Evolutionary conservation across 2,329 filamentous ascomycete species (phyloP), one percentile per base, ranked within the genome.

Genomic region (Scleromitrula shiraiana): DNA sequence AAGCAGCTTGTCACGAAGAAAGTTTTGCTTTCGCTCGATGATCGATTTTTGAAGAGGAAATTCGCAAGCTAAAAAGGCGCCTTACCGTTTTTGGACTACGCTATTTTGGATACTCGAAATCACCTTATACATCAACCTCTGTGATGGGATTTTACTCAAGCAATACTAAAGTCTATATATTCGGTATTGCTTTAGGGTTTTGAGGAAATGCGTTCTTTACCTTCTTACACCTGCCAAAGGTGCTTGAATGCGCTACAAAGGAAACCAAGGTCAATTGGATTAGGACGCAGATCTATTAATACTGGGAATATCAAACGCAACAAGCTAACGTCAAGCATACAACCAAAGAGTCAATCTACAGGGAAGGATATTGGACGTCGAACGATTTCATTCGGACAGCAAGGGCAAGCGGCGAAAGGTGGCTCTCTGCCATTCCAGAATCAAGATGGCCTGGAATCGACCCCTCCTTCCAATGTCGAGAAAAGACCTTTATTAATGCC

Each of bases 401-500:
- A 53, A 51, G 59, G 55, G n/a, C 55, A 59, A 19, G 53, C 43
- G 19, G 50, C 53, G 24, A 62, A 56, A 51, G 55, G 55, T 53
- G 58, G 58, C 27, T 53, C 57, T 19, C 45, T 52, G 15, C 55
- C 59, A 29, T 58, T 46, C 43, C 51, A 43, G 45, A 57, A 39
- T 49, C 53, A 59, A 39, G 45, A 44, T 35, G 58, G 56, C 17
- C 37, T 56, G 23, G 49, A 50, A 37, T 53, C 54, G 39, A 58
- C 53, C 20, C 49, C 53, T 29, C 38, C 50, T 26, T 50, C 57
- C 5, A 49, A 57, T 29, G 54, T 50, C 6, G 53, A 59, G 32
- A 56, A 47, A 27, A 53, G 59, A 54, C 57, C 57, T 45, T 47
- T 65, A 17, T 49, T 65, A 32, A 55, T 59, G 54, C 75, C 81